Percentiles rank a stretch among this genome's conserved stretches.
These are phyloP conservation scores for Solanum phureja DNA, from an alignment of 257 asterid species.

Conservation along the genomic window DNA sequence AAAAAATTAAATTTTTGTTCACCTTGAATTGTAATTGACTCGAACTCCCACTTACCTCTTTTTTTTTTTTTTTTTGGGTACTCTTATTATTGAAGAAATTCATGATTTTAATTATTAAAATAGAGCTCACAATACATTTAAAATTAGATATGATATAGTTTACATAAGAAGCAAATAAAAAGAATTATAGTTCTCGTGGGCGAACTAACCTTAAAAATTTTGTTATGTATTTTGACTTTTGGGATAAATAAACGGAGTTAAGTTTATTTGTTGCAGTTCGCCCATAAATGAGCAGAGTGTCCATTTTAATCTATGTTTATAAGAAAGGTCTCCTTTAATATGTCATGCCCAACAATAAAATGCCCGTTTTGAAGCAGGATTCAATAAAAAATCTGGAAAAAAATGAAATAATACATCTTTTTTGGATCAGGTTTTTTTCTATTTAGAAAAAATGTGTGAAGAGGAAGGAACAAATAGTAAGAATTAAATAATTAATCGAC, in stretches of 20 bases:
- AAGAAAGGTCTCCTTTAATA: not conserved
- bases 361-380: not conserved
- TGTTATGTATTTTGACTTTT: too few species aligned
- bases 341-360: not conserved
- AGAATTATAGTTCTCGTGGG: not conserved
- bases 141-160: too few species aligned
- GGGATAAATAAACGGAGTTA: not conserved
- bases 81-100: not conserved
- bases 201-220: not conserved
- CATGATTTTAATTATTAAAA: too few species aligned
- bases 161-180: not conserved
- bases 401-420: not conserved
- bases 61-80: too few species aligned
- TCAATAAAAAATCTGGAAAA: not conserved
- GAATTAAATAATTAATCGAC: not conserved
- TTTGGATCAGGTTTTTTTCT: not conserved
- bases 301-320: too few species aligned
- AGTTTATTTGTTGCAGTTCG: too few species aligned
- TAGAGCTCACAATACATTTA: too few species aligned
- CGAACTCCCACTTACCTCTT: not conserved
- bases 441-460: not conserved
- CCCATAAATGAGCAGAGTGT: too few species aligned
- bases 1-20: too few species aligned
- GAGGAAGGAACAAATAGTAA: not conserved
- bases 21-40: not conserved